Conservation (phyloP, 176 grass and related monocot genomes). For the Bolboschoenus planiculmis region DNA sequence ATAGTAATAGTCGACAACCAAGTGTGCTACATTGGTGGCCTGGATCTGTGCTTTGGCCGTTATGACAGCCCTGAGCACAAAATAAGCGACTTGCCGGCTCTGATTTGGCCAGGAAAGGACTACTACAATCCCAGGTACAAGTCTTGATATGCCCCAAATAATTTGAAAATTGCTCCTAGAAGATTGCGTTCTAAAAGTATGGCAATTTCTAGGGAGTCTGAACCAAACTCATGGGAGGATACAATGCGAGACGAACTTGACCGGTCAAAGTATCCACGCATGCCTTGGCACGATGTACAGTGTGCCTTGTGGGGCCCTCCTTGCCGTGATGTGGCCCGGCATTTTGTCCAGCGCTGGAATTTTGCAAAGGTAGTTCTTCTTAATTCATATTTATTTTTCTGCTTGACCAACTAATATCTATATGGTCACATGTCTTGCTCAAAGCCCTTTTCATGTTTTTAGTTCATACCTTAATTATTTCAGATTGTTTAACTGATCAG, state of each 20-base stretch:
- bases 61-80: slow-evolving; percentile 70
- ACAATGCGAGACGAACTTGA: slow-evolving; percentile 82
- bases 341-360: slow-evolving; percentile 94
- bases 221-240: slow-evolving; percentile 88
- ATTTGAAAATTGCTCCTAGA: not conserved
- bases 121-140: slow-evolving; percentile 83
- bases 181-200: slow-evolving; percentile 10
- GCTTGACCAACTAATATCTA: not conserved
- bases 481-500: not conserved
- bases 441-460: not conserved
- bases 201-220: slow-evolving; percentile 55
- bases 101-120: slow-evolving; percentile 85
- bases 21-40: slow-evolving; percentile 75
- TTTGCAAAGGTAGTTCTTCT: slow-evolving; percentile 50
- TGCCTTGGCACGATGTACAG: slow-evolving; percentile 93
- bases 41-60: slow-evolving; percentile 88
- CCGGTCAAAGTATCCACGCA: slow-evolving; percentile 76
- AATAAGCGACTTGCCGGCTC: slow-evolving; percentile 45
- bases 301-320: slow-evolving; percentile 76
- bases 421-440: not conserved
- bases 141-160: not conserved
- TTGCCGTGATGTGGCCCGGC: slow-evolving; percentile 69
- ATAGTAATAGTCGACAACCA: slow-evolving; percentile 81
- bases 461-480: not conserved
- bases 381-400: slow-evolving; percentile 12